Base-by-base conservation (phyloP, 139 green algal genomes). In the Chlorella ohadii region DNA sequence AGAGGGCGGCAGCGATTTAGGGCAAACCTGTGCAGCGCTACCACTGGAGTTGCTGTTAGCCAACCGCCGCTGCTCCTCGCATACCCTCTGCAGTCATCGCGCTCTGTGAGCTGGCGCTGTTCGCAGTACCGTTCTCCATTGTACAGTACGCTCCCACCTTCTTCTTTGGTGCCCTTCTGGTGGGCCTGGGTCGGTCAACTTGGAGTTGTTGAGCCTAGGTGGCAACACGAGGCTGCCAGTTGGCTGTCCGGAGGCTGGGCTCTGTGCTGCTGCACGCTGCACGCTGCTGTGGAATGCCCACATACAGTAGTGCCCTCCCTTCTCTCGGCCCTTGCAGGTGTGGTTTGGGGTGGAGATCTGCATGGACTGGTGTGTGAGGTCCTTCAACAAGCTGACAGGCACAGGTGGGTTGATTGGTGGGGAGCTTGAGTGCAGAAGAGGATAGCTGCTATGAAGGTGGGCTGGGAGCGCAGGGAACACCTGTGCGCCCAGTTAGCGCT, bases 281-380 rank as follows among this genome's bases (percentile, higher is more conserved):
- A n/a, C n/a, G n/a, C n/a, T n/a, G n/a, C n/a, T n/a, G n/a, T n/a
- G n/a, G n/a, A n/a, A n/a, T n/a, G n/a, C n/a, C n/a, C 44, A 51
- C 44, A 51, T 9, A 51, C 44, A 51, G 44, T 9, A 51, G 44
- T 51, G 44, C 9, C 7, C 44, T 31, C 25, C 27, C 27, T 22
- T 38, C 63, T 20, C 5, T 68, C n/a, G n/a, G 63, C 28, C 91
- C 0, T 78, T 96, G 68, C 87, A 96, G 86, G 76, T 94, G 0
- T 93, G 93, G 90, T 95, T 98, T 87, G 95, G 93, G 33, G 66
- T 94, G 22, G 93, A 97, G 70, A 96, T 97, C 86, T 72, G 61
- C 39, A 23, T 47, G 0, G 92, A 95, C 85, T 95, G 92, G 92
- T 86, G 94, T 51, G 61, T 95, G 11, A 64, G 89, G 22, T 85